Conservation (phyloP, 169 alveolate genomes). For the Sarcocystis neurona region DNA sequence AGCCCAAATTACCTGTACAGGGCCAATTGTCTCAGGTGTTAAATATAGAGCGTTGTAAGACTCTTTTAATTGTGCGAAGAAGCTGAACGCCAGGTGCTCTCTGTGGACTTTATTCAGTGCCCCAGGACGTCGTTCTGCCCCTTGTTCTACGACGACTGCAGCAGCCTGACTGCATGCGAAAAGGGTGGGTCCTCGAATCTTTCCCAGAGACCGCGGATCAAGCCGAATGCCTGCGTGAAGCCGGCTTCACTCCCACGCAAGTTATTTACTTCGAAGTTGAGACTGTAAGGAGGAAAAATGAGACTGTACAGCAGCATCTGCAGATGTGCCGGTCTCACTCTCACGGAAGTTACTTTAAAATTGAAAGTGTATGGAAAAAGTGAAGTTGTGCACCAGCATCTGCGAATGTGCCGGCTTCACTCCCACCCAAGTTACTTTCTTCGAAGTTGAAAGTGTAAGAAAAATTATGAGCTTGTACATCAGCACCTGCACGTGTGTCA, state of each 20-base stretch:
- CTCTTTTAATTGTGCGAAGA: no score
- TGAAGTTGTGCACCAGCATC: no score
- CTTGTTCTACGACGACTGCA: conserved; percentile 45
- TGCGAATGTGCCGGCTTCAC: conserved; percentile 70
- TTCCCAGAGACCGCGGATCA: conserved; percentile 81
- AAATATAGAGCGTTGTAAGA: no score
- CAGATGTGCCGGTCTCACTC: no score
- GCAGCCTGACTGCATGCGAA: conserved; percentile 81
- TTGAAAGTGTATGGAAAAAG: no score
- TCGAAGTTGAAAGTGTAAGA: conserved; percentile 11
- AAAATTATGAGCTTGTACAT: no score
- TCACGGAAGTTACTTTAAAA: no score
- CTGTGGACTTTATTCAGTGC: conserved; percentile 15
- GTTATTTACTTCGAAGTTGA: conserved; percentile 8
- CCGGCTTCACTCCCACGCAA: conserved; percentile 73
- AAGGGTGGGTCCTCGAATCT: conserved; percentile 87
- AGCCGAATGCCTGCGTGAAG: conserved; percentile 73
- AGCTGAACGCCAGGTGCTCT: no score
- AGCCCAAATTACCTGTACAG: no score
- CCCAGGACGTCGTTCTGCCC: conserved; percentile 16
- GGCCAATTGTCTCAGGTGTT: no score
- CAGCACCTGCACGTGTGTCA: no score
- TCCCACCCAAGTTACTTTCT: conserved; percentile 67
- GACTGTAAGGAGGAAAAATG: not conserved
- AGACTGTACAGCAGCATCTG: no score